These are phyloP conservation scores for Caloboletus firmus DNA, from an alignment of 1,284 basidiomycete genomes.

Conservation along the genomic window DNA sequence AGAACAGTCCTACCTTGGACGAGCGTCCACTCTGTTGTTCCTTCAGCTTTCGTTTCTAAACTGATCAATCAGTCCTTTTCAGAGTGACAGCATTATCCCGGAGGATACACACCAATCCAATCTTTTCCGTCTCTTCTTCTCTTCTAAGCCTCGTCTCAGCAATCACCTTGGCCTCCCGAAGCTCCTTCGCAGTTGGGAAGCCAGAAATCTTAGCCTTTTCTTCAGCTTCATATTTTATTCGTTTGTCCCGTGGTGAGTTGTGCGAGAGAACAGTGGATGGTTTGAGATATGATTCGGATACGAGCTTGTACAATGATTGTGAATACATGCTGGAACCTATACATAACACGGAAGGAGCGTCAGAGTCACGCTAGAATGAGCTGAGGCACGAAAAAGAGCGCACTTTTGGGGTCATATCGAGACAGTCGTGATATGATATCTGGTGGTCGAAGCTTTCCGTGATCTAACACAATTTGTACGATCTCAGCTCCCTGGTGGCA, in stretches of 20 bases:
- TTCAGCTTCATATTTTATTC: slow-evolving; percentile 71
- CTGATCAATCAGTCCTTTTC: slow-evolving; percentile 10
- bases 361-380: neutral
- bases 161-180: slow-evolving; percentile 64
- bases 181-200: slow-evolving; percentile 73
- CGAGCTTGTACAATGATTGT: slow-evolving; percentile 64
- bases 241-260: slow-evolving; percentile 71
- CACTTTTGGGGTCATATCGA: slow-evolving; percentile 60
- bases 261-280: slow-evolving; percentile 73
- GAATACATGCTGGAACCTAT: slow-evolving; percentile 55
- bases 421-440: slow-evolving; percentile 65
- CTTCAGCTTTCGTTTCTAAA: slow-evolving; percentile 61
- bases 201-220: slow-evolving; percentile 70
- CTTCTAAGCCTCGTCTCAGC: slow-evolving; percentile 61
- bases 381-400: neutral
- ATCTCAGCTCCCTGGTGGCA: slow-evolving; percentile 65
- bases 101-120: slow-evolving; percentile 59
- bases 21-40: slow-evolving; percentile 47
- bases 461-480: slow-evolving; percentile 74
- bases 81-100: neutral
- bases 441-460: slow-evolving; percentile 81
- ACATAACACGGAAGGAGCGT: neutral
- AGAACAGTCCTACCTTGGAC: slow-evolving; percentile 47
- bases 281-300: slow-evolving; percentile 65
- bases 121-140: slow-evolving; percentile 70